Evolutionary conservation across 352 stramenopile genomes (phyloP), one percentile per base, ranked within the genome.

Genomic region (Phytophthora constricta): DNA sequence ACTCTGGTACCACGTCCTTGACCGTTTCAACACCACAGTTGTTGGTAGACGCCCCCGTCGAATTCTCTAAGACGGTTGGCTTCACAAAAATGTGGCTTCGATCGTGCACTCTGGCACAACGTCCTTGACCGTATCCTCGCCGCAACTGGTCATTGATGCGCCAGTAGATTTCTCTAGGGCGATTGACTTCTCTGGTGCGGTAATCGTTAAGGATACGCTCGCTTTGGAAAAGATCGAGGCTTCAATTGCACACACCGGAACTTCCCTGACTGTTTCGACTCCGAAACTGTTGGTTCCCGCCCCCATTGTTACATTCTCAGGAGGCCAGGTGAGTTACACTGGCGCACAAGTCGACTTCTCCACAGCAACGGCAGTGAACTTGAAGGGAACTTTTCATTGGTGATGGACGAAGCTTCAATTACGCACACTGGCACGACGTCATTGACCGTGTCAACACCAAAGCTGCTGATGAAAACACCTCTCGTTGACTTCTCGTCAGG

Each of bases 201-300:
- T 81, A 27, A 67, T 27, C 8, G 59, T 83, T 11, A 25, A 26
- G 20, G 74, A 74, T 0, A 49, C 52, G n/a, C 53, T 82, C 9
- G 76, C 20, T 0, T 31, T 86, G 10, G 23, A 51, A 0, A 71
- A 65, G 8, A 17, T 34, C 13, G 39, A 22, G 14, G 71, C 74
- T 26, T 61, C 19, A 11, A 77, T 83, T 25, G 20, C 60, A 14
- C 77, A 85, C 42, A 63, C 57, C 3, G 71, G 71, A 1, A 62
- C 55, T 17, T 82, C 74, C 9, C 63, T 85, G n/a, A 73, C 68
- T 8, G 45, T 85, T 13, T 62, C 60, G 37, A 74, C 68, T 1
- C 59, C 61, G 17, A 62, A 49, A 3, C 23, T 69, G 37, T 16
- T 64, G 11, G 26, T 69, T 3, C 43, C 52, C 45, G 60, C 60